phyloP scores from a whole-genome alignment of 208 protist species.

The Trichomonas vaginalis region DNA sequence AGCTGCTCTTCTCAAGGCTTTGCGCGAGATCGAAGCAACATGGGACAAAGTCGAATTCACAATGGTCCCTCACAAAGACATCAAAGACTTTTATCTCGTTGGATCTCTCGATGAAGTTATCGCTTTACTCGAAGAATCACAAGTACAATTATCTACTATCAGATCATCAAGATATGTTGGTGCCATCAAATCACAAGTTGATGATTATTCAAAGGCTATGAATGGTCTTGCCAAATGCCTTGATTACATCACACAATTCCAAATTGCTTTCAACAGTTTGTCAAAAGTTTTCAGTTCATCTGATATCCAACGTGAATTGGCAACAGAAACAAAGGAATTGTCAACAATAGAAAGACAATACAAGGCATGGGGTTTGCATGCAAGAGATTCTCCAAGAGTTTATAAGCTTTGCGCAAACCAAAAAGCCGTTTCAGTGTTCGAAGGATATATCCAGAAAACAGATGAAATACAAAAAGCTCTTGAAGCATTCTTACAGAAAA shows the following conservation, averaged over 20 bases:
- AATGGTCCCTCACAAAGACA: slow-evolving; percentile 58
- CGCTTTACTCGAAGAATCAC: background rate
- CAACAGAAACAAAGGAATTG: background rate
- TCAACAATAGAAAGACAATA: slow-evolving; percentile 34
- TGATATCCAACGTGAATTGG: background rate
- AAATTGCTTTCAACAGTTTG: background rate
- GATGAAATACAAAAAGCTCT: slow-evolving; percentile 86
- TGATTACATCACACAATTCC: background rate
- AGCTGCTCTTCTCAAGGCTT: background rate
- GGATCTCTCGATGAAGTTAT: background rate
- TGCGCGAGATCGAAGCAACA: background rate
- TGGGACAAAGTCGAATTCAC: slow-evolving; percentile 58
- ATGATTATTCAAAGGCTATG: background rate
- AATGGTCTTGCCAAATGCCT: background rate
- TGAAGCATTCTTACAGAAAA: slow-evolving; percentile 65
- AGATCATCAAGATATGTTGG: slow-evolving; percentile 5
- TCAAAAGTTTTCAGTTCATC: background rate
- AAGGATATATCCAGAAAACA: slow-evolving; percentile 51
- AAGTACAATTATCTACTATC: background rate
- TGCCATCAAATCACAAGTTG: background rate
- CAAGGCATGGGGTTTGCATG: slow-evolving; percentile 30
- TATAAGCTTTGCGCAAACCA: background rate
- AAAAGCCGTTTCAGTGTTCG: background rate
- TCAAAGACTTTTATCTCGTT: slow-evolving; percentile 13
- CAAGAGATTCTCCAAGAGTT: background rate